Conservation (phyloP, 345 rosid genomes). For the Corchorus olitorius region DNA sequence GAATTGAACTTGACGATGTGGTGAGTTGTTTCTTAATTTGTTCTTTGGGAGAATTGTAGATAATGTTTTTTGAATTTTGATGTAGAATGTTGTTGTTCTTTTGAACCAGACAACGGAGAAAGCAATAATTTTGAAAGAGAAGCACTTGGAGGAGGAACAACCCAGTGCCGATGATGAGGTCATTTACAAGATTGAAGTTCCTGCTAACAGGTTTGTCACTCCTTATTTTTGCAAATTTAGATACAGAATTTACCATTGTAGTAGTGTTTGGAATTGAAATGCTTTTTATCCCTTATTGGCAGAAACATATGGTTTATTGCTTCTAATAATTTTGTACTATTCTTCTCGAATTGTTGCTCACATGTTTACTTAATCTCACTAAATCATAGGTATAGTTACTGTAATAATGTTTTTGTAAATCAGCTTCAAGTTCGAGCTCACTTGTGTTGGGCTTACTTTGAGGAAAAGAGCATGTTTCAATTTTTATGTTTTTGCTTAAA, state of each 20-base stretch:
- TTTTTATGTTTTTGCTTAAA: not conserved
- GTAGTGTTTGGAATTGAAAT: not conserved
- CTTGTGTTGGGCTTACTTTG: not conserved
- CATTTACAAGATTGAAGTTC: slow-evolving; percentile 87
- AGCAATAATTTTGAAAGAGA: slow-evolving; percentile 84
- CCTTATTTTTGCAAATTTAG: not conserved
- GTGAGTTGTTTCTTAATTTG: slow-evolving; percentile 40
- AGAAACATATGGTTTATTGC: not conserved
- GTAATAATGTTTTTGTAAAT: not conserved
- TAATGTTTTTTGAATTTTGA: not conserved
- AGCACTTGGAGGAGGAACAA: slow-evolving; percentile 55
- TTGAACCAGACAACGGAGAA: slow-evolving; percentile 74
- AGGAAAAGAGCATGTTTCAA: not conserved
- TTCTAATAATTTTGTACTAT: not conserved
- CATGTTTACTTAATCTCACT: not conserved
- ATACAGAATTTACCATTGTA: not conserved
- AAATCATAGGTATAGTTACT: not conserved
- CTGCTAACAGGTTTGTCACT: slow-evolving; percentile 69
- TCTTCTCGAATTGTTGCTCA: not conserved
- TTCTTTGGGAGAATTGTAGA: not conserved
- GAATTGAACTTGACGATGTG: slow-evolving; percentile 96
- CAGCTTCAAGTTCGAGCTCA: not conserved
- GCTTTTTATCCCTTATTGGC: not conserved
- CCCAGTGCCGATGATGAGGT: slow-evolving; percentile 64
- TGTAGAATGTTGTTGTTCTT: not conserved